Percentiles rank a stretch among this genome's conserved stretches.
phyloP scores from a whole-genome alignment of 176 grass and related monocot genomes.

The Lolium perenne region DNA sequence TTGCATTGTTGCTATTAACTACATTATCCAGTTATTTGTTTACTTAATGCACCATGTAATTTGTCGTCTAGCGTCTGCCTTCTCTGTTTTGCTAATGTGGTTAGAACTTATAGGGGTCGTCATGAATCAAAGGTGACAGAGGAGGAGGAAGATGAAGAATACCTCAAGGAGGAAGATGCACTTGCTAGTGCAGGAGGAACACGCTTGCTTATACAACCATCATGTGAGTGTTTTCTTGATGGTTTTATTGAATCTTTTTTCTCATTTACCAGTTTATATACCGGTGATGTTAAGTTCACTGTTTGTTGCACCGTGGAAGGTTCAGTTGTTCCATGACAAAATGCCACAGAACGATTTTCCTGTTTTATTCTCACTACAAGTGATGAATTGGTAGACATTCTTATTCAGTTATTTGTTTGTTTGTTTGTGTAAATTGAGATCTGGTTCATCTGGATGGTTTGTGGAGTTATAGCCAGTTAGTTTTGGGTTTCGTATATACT shows the following conservation, averaged over 20 bases:
- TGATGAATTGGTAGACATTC: background rate
- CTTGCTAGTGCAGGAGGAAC: slow-evolving; percentile 66
- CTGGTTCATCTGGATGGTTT: slow-evolving; percentile 5
- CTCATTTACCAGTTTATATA: slow-evolving; percentile 21
- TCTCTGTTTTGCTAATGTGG: slow-evolving; percentile 38
- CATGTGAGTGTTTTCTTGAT: slow-evolving; percentile 54
- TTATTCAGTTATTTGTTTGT: background rate
- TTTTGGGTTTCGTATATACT: slow-evolving; percentile 24
- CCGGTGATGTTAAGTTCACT: background rate
- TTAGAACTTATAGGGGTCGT: slow-evolving; percentile 58
- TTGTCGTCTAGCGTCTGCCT: slow-evolving; percentile 3
- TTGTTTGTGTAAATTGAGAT: slow-evolving; percentile 14
- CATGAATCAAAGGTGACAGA: slow-evolving; percentile 83
- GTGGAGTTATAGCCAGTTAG: background rate
- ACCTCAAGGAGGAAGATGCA: slow-evolving; percentile 86
- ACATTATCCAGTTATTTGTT: background rate
- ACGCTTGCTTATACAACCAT: slow-evolving; percentile 70
- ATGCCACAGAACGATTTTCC: background rate
- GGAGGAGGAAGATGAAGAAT: slow-evolving; percentile 84
- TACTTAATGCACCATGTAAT: background rate
- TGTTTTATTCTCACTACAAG: background rate
- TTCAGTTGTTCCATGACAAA: slow-evolving; percentile 23
- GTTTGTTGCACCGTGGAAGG: slow-evolving; percentile 6
- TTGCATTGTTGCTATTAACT: background rate
- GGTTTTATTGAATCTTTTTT: slow-evolving; percentile 30